These are phyloP conservation scores for Alnus glutinosa DNA, from an alignment of 306 rosid genomes.

Conservation along the genomic window DNA sequence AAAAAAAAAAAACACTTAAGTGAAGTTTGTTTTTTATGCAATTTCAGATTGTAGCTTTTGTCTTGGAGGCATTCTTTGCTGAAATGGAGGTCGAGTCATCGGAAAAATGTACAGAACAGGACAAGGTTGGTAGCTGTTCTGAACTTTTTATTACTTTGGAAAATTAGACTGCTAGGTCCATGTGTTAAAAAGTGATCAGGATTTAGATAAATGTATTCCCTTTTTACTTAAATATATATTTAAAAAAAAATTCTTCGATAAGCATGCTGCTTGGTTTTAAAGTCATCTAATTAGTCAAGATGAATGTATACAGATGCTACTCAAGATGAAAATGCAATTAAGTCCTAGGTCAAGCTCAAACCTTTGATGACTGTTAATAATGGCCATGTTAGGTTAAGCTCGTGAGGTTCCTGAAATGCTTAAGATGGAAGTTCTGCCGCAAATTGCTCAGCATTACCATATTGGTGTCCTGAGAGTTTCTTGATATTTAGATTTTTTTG, in stretches of 20 bases:
- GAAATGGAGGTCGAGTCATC: constrained; percentile 82
- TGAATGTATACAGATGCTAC: neutral
- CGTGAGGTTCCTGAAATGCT: neutral
- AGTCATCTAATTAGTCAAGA: neutral
- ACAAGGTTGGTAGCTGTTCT: constrained; percentile 54
- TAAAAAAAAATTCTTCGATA: neutral
- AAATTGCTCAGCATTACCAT: neutral
- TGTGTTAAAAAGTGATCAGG: neutral
- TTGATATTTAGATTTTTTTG: neutral
- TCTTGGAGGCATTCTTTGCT: constrained; percentile 99
- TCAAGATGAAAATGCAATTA: too few species aligned
- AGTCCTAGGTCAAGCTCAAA: too few species aligned
- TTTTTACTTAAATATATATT: neutral
- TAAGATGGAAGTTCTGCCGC: neutral
- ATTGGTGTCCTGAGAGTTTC: neutral
- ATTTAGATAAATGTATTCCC: neutral
- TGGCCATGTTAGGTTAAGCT: neutral
- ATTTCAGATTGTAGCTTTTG: constrained; percentile 92
- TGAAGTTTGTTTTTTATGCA: constrained; percentile 23
- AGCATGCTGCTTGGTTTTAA: neutral
- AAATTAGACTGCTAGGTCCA: constrained; percentile 11
- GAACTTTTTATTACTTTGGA: constrained; percentile 15
- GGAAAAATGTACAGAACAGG: constrained; percentile 47
- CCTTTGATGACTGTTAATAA: too few species aligned
- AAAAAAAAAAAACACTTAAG: neutral